These are phyloP conservation scores for Gynandropsis gynandra DNA, from an alignment of 345 rosid species.

Conservation along the genomic window DNA sequence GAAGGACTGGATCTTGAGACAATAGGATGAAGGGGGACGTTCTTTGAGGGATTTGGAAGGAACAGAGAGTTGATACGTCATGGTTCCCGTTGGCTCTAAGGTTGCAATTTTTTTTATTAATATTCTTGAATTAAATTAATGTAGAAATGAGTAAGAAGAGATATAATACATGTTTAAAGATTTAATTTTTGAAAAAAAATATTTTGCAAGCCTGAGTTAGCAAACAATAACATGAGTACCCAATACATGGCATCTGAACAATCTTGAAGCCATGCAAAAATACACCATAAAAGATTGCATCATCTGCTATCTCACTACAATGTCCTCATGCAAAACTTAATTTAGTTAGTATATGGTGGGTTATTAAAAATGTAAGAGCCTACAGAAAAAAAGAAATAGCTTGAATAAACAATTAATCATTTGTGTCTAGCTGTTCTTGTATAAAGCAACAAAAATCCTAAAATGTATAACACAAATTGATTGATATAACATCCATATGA, in stretches of 20 bases:
- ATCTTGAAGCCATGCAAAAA: slow-evolving; percentile 86
- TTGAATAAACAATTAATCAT: slow-evolving; percentile 77
- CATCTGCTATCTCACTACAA: slow-evolving; percentile 72
- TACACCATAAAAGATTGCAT: slow-evolving; percentile 86
- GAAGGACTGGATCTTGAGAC: slow-evolving; percentile 16
- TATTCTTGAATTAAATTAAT: too few relatives aligned
- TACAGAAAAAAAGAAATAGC: slow-evolving; percentile 36
- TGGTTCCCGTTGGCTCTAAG: too few relatives aligned
- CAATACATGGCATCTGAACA: slow-evolving; percentile 73
- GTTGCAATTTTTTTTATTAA: too few relatives aligned
- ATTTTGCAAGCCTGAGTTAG: too few relatives aligned
- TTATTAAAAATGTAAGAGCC: neutral
- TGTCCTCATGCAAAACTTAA: slow-evolving; percentile 5
- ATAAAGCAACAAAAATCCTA: too few relatives aligned
- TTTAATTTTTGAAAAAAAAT: too few relatives aligned
- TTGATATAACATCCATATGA: slow-evolving; percentile 7
- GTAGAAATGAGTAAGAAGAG: too few relatives aligned
- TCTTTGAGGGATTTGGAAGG: neutral
- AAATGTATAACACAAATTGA: slow-evolving; percentile 8
- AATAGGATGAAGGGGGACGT: slow-evolving; percentile 15
- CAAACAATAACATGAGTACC: too few relatives aligned
- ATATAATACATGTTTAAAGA: too few relatives aligned
- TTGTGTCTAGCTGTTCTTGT: slow-evolving; percentile 90
- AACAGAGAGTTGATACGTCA: too few relatives aligned
- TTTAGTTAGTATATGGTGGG: slow-evolving; percentile 16